These are phyloP conservation scores for Botryotinia convoluta DNA, from an alignment of 2,329 filamentous ascomycete genomes.

Conservation along the genomic window DNA sequence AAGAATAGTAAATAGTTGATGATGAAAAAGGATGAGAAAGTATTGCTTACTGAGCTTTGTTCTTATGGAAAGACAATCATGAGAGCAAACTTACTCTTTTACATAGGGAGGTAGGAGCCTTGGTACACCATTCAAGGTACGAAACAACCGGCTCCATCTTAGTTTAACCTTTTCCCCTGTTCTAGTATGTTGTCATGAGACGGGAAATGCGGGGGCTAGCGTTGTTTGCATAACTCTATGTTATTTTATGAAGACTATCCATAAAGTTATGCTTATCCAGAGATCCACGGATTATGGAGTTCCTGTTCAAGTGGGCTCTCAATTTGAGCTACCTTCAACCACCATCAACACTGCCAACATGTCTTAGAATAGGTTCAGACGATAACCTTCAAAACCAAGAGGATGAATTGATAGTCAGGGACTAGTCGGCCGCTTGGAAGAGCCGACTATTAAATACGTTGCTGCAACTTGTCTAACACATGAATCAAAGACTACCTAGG, in stretches of 20 bases:
- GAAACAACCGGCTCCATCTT: neutral
- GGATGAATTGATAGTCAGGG: neutral
- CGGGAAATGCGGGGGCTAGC: conserved; percentile 14
- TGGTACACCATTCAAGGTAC: neutral
- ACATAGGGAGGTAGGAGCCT: neutral
- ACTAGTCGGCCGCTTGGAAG: neutral
- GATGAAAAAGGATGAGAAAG: neutral
- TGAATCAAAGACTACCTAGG: neutral
- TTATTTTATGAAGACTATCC: neutral
- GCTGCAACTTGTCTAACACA: neutral
- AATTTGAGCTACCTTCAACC: neutral
- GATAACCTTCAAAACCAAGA: neutral
- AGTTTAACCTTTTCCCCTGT: neutral
- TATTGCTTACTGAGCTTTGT: neutral
- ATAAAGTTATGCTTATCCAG: neutral
- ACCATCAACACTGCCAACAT: neutral
- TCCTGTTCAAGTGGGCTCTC: neutral
- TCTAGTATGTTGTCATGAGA: conserved; percentile 2
- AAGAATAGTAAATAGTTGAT: neutral
- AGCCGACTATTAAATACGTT: neutral
- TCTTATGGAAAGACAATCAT: neutral
- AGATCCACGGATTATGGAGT: too few species aligned
- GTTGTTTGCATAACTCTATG: neutral
- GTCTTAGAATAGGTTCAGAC: neutral
- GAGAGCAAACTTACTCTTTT: neutral